Evolutionary conservation across 108 stramenopile species (phyloP).

Genomic region (Nitzschia sp.): DNA sequence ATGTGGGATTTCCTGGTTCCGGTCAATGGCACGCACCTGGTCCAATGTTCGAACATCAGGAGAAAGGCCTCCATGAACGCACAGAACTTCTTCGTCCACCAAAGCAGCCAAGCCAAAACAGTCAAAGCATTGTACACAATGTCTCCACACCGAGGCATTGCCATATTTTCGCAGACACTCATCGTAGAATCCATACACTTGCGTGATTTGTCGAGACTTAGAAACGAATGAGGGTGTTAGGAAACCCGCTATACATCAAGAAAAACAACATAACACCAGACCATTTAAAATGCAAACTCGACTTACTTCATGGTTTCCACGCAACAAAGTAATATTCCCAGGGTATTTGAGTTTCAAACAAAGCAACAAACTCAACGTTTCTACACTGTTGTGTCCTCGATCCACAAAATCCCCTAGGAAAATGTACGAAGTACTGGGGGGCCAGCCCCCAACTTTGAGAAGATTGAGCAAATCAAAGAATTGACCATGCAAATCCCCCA

Average conservation of each 20-base stretch:
- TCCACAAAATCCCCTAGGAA: conserved; percentile 96
- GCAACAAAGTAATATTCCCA: conserved; percentile 80
- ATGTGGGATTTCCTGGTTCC: conserved; percentile 98
- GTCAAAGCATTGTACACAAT: conserved; percentile 87
- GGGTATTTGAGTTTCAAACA: conserved; percentile 86
- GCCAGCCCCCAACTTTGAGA: conserved; percentile 74
- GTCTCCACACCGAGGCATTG: conserved; percentile 96
- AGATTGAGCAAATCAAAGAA: conserved; percentile 89
- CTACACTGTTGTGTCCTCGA: conserved; percentile 92
- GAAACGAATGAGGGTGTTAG: background rate
- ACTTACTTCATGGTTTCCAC: conserved; percentile 91
- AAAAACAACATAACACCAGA: background rate
- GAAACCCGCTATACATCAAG: background rate
- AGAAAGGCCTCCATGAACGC: conserved; percentile 94
- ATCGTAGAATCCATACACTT: conserved; percentile 97
- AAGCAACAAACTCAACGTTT: conserved; percentile 80
- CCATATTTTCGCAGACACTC: conserved; percentile 99
- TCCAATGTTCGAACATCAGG: conserved; percentile 94
- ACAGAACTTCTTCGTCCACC: conserved; percentile 89
- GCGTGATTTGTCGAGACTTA: conserved; percentile 94
- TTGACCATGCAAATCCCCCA: conserved; percentile 96
- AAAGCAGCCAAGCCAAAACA: conserved; percentile 96
- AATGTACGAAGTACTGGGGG: conserved; percentile 79
- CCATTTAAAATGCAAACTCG: background rate
- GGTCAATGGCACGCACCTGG: conserved; percentile 90